phyloP scores from a whole-genome alignment of 2,329 filamentous ascomycete genomes.

The Sporothrix curviconia region DNA sequence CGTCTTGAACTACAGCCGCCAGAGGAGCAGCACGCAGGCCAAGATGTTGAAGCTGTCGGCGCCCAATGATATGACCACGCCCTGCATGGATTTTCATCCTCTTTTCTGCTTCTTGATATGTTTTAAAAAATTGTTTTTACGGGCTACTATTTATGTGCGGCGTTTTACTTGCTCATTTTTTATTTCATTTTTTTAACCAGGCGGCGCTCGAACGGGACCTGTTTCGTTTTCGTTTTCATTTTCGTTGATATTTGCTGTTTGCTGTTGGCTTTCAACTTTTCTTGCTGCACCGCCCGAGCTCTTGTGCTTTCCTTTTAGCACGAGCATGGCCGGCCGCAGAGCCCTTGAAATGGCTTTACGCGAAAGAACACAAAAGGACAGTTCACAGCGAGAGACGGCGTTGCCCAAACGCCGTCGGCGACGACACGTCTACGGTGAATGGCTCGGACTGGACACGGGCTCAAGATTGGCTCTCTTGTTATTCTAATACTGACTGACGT shows the following conservation, averaged over 20 bases:
- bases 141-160: slow-evolving; percentile 2
- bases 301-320: too few relatives aligned
- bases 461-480: background rate
- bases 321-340: too few relatives aligned
- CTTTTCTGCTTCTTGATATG: background rate
- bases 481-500: background rate
- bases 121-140: slow-evolving; percentile 1
- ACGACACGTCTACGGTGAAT: background rate
- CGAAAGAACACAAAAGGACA: too few relatives aligned
- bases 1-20: too few relatives aligned
- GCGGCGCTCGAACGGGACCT: background rate
- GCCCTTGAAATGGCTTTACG: too few relatives aligned
- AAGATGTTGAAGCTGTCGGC: slow-evolving; percentile 5
- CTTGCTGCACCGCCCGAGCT: background rate
- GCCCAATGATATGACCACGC: background rate
- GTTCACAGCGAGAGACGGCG: too few relatives aligned
- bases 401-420: too few relatives aligned
- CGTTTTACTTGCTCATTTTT: background rate
- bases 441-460: background rate
- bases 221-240: background rate
- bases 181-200: background rate
- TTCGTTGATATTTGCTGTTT: background rate
- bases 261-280: background rate
- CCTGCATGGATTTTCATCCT: background rate
- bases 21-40: slow-evolving; percentile 15